These are phyloP conservation scores for Backusella tuberculispora DNA, from an alignment of 192 early-diverging fungal species.

Conservation along the genomic window DNA sequence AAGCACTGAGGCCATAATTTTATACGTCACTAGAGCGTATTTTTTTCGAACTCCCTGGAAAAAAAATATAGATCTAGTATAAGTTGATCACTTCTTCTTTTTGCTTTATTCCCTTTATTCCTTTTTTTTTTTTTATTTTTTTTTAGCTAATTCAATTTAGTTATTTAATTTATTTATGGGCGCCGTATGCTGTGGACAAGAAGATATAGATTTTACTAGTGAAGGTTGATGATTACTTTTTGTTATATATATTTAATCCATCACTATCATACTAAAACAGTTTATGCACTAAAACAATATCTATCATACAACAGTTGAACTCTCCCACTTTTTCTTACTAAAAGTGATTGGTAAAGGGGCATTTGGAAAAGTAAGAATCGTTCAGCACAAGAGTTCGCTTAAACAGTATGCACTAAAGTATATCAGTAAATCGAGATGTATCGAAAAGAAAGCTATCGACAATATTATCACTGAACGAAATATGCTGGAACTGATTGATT, in stretches of 20 bases:
- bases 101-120: neutral
- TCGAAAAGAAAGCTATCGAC: conserved; percentile 81
- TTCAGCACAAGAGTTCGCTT: conserved; percentile 82
- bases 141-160: neutral
- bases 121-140: conserved; percentile 11
- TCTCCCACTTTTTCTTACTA: conserved; percentile 87
- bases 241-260: neutral
- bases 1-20: no score
- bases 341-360: conserved; percentile 93
- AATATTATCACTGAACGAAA: conserved; percentile 92
- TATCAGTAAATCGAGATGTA: conserved; percentile 95
- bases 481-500: conserved; percentile 85
- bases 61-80: no score
- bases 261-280: neutral
- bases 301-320: conserved; percentile 26
- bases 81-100: neutral
- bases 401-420: conserved; percentile 93
- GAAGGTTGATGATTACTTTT: conserved; percentile 58
- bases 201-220: conserved; percentile 69
- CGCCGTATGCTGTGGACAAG: conserved; percentile 57
- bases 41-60: no score
- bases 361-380: conserved; percentile 95
- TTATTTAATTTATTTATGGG: conserved; percentile 44
- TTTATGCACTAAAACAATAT: neutral
- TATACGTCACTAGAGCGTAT: no score